A percentile compares a stretch with the other conserved stretches of the same genome.
These are phyloP conservation scores for Amylostereum areolatum DNA, from an alignment of 1,284 basidiomycete genomes.

Conservation along the genomic window DNA sequence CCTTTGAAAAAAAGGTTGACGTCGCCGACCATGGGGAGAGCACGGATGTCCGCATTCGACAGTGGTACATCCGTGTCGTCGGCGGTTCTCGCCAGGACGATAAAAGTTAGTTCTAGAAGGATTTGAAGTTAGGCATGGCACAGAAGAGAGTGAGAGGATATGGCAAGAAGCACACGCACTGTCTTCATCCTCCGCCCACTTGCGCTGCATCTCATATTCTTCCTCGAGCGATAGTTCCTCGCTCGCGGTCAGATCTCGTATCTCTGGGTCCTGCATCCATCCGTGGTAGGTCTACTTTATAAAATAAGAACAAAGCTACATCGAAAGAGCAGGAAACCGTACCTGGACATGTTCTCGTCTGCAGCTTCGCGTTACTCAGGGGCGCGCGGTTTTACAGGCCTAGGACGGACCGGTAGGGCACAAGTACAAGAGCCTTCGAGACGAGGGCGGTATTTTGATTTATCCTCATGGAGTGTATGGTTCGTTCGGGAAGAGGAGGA, in stretches of 20 bases:
- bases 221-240: slow-evolving; percentile 80
- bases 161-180: slow-evolving; percentile 47
- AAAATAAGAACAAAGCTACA: too few species aligned
- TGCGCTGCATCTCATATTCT: slow-evolving; percentile 94
- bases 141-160: not conserved
- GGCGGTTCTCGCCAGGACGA: slow-evolving; percentile 56
- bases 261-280: slow-evolving; percentile 83
- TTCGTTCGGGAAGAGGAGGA: too few species aligned
- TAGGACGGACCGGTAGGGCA: slow-evolving; percentile 62
- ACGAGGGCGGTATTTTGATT: slow-evolving; percentile 62
- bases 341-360: too few species aligned
- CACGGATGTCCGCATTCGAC: slow-evolving; percentile 29
- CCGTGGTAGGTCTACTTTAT: slow-evolving; percentile 85
- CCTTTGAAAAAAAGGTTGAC: slow-evolving; percentile 87
- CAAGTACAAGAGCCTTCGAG: slow-evolving; percentile 57
- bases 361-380: too few species aligned
- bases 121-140: not conserved
- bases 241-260: slow-evolving; percentile 80
- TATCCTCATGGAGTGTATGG: slow-evolving; percentile 62
- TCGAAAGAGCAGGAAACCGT: too few species aligned
- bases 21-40: slow-evolving; percentile 81
- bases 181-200: slow-evolving; percentile 86
- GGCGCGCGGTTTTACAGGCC: too few species aligned
- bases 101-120: slow-evolving; percentile 79
- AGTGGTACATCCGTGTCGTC: slow-evolving; percentile 21